Evolutionary conservation across 164 flowering plant genomes (phyloP).

Genomic region (Brasenia schreberi): DNA sequence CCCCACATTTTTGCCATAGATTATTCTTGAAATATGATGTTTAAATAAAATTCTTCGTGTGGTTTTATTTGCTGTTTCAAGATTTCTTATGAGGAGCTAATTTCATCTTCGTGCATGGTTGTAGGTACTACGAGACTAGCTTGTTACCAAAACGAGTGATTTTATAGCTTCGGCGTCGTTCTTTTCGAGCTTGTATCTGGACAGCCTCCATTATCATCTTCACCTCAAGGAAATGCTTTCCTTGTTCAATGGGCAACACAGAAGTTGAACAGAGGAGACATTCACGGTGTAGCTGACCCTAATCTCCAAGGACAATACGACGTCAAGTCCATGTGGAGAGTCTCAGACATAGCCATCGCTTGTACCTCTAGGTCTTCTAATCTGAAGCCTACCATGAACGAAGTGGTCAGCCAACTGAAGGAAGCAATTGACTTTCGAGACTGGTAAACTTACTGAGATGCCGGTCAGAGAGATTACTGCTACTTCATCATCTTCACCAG

Average conservation of each 20-base stretch:
- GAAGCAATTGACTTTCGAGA: no score
- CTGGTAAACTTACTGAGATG: no score
- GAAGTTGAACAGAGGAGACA: slow-evolving; percentile 25
- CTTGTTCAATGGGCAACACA: slow-evolving; percentile 22
- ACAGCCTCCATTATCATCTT: slow-evolving; percentile 12
- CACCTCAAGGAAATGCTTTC: slow-evolving; percentile 6
- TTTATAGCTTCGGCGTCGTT: slow-evolving; percentile 41
- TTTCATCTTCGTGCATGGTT: not conserved
- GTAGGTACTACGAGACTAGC: slow-evolving; percentile 18
- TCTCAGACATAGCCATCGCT: slow-evolving; percentile 28
- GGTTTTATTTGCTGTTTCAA: no score
- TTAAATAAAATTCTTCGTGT: no score
- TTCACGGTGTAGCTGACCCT: slow-evolving; percentile 23
- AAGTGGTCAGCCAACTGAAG: slow-evolving; percentile 8
- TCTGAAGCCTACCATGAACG: slow-evolving; percentile 28
- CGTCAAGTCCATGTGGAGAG: slow-evolving; percentile 29
- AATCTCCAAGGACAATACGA: slow-evolving; percentile 19
- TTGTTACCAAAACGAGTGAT: slow-evolving; percentile 38
- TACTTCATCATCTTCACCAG: no score
- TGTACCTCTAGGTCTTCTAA: slow-evolving; percentile 19
- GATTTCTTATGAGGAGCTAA: no score
- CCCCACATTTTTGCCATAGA: no score
- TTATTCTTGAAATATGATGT: no score
- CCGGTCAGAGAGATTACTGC: no score
- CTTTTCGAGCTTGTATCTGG: slow-evolving; percentile 38